phyloP scores from a whole-genome alignment of 2,329 filamentous ascomycete species.

The Phyllosticta ampelicida region DNA sequence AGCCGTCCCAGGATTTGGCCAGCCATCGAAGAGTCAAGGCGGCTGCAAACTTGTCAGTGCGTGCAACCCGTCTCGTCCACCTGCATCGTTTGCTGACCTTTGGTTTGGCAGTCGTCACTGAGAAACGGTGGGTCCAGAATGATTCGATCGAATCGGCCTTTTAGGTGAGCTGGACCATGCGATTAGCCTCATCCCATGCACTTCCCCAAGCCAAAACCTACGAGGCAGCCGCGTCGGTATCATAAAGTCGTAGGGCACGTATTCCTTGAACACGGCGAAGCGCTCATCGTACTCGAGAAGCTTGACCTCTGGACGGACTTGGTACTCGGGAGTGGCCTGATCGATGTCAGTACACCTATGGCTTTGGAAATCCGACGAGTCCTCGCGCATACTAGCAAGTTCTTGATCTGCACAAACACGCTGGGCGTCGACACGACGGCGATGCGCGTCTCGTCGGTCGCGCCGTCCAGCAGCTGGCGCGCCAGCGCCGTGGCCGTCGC shows the following conservation, averaged over 20 bases:
- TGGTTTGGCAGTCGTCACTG: slow-evolving; percentile 70
- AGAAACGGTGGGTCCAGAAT: slow-evolving; percentile 73
- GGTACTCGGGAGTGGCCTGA: slow-evolving; percentile 12
- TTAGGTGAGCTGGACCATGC: slow-evolving; percentile 39
- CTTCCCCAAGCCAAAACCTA: slow-evolving; percentile 20
- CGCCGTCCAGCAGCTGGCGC: slow-evolving; percentile 52
- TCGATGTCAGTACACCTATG: background rate
- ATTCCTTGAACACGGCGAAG: slow-evolving; percentile 64
- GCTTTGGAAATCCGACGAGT: background rate
- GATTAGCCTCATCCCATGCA: background rate
- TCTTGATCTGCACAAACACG: slow-evolving; percentile 66
- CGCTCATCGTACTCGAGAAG: slow-evolving; percentile 66
- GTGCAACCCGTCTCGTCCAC: background rate
- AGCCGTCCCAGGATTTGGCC: slow-evolving; percentile 38
- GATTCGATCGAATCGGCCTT: slow-evolving; percentile 55
- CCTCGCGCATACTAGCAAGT: slow-evolving; percentile 45
- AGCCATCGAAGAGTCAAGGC: slow-evolving; percentile 69
- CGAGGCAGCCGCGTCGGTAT: slow-evolving; percentile 55
- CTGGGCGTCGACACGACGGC: slow-evolving; percentile 66
- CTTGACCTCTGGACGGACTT: slow-evolving; percentile 44
- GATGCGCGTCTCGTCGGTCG: slow-evolving; percentile 47
- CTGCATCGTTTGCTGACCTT: slow-evolving; percentile 44
- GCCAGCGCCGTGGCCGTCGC: slow-evolving; percentile 57
- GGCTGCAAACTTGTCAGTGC: slow-evolving; percentile 31
- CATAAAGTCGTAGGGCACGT: slow-evolving; percentile 63